Percentiles rank a stretch among this genome's conserved stretches.
These are phyloP conservation scores for Polygonum aviculare DNA, from an alignment of 148 eudicot species.

Conservation along the genomic window DNA sequence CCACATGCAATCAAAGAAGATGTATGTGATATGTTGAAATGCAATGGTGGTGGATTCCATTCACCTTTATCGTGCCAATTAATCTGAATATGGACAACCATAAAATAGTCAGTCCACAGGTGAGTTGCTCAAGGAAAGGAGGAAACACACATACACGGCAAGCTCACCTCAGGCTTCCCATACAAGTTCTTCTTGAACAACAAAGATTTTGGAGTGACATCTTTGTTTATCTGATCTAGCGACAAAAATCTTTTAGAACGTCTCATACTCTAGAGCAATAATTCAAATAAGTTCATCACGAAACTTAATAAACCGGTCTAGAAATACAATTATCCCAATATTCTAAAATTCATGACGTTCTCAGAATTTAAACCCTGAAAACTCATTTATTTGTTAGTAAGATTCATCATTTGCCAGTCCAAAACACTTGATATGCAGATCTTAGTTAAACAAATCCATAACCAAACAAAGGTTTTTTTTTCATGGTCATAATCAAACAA, in stretches of 20 bases:
- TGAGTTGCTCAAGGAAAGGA: background rate
- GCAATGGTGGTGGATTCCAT: constrained; percentile 38
- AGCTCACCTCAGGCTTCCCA: constrained; percentile 85
- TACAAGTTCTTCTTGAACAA: constrained; percentile 61
- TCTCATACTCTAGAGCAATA: background rate
- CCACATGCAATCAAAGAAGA: constrained; percentile 88
- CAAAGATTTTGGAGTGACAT: constrained; percentile 49
- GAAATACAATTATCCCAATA: background rate
- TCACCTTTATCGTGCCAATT: constrained; percentile 42
- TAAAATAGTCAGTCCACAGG: background rate
- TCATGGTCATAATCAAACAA: background rate
- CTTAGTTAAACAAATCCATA: background rate
- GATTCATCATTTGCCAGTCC: background rate
- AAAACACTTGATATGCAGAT: background rate
- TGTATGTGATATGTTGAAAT: constrained; percentile 84
- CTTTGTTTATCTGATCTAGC: constrained; percentile 68
- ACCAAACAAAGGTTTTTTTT: background rate
- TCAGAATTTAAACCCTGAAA: background rate
- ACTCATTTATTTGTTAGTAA: background rate
- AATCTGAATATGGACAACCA: constrained; percentile 29
- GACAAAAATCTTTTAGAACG: constrained; percentile 17
- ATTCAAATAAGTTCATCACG: background rate
- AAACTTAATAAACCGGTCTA: background rate
- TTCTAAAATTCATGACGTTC: background rate
- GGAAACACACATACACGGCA: background rate